Evolutionary conservation across 768 basidiomycete species (phyloP), one percentile per base, ranked within the genome.

Genomic region (Xanthoconium stramineum): DNA sequence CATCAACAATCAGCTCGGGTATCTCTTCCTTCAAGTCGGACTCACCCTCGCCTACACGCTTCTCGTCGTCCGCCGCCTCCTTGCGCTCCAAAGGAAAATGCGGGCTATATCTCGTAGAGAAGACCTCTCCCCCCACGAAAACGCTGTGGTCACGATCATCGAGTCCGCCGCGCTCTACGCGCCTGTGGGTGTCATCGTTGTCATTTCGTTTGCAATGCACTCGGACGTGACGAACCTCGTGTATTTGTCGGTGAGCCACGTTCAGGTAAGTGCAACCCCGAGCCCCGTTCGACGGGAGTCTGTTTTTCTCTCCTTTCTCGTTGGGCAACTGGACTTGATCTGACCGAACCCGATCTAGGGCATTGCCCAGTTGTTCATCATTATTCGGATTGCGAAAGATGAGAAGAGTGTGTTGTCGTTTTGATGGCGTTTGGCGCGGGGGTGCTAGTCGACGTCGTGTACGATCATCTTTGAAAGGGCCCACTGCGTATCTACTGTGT

Each of bases 281-380:
- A n/a, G n/a, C n/a, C n/a, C n/a, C n/a, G n/a, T n/a, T n/a, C n/a
- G n/a, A n/a, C n/a, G n/a, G n/a, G n/a, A n/a, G n/a, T n/a, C n/a
- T n/a, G n/a, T n/a, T n/a, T n/a, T n/a, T n/a, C n/a, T n/a, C n/a
- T n/a, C n/a, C n/a, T n/a, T n/a, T n/a, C n/a, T n/a, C n/a, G n/a
- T n/a, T n/a, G n/a, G n/a, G n/a, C n/a, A n/a, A n/a, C n/a, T n/a
- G n/a, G n/a, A n/a, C n/a, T n/a, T n/a, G n/a, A n/a, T n/a, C n/a
- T n/a, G n/a, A n/a, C n/a, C n/a, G n/a, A n/a, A n/a, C n/a, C n/a
- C n/a, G n/a, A n/a, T n/a, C n/a, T n/a, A 5, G 43, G 65, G 64
- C 20, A 74, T 76, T 48, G 66, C 70, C 0, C 69, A 73, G 24
- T 37, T 71, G n/a, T 56, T 73, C 46, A 76, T 77, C 58, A 67